Evolutionary conservation across 768 basidiomycete genomes (phyloP), one percentile per base, ranked within the genome.

Genomic region (Suillus americanus): DNA sequence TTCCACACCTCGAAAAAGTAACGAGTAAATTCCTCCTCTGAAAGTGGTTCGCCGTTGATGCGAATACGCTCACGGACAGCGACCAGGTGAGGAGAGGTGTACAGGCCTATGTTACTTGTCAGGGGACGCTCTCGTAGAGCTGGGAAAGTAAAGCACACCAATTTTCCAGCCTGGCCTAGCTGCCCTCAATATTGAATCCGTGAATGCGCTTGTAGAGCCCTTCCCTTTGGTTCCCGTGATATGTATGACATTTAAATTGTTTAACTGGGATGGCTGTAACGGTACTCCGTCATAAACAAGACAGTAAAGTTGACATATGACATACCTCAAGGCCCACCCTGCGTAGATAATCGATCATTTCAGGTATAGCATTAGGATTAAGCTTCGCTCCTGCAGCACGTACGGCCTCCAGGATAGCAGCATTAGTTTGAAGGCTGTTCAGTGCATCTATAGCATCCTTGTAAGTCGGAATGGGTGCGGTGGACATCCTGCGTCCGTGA

Each of bases 1-100:
- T 98, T 91, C 97, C 97, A 99, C 1, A 99, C 91, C 70, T 98
- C 91, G 70, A 95, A 99, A 79, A 99, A 99, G 75, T 90, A 97
- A 72, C 85, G 89, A 14, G 95, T 83, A 75, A 99, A 99, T 40
- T 87, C 78, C 18, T 90, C 88, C 73, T 99, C 97, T 1, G 93
- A 91, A 64, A 99, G 78, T 0, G 97, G 97, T 20, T 80, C 80
- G 4, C 97, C 96, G 74, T 97, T 94, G 71, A 99, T 87, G 54
- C 97, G 86, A 71, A 99, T 97, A 45, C 97, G 85, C 79, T 99
- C 97, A 30, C 97, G 86, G 28, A 98, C 97, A 23, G 95, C 94
- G 51, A 97, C 90, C 46, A 99, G 84, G 75, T 99, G 97, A 0
- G 97, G 97, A 3, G 97, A 98, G 7, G 95, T 98, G 77, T 97